A percentile compares a stretch with the other conserved stretches of the same genome.
Conservation (phyloP, 306 rosid genomes). For the Malus orientalis region DNA sequence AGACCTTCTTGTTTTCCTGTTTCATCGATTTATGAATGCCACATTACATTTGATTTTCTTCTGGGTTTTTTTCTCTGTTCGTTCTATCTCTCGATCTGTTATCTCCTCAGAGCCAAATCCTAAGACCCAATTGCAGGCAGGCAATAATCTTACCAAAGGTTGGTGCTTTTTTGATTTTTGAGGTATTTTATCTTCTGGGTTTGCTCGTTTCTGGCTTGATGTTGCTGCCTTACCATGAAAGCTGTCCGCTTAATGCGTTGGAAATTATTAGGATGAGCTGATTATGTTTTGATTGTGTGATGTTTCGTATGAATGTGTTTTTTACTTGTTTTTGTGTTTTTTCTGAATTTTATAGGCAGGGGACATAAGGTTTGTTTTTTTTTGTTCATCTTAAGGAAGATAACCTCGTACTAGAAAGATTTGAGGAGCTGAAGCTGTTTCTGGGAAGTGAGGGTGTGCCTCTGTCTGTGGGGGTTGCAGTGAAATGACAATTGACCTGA, state of each 20-base stretch:
- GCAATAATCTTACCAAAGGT: background rate
- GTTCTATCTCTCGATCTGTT: constrained; percentile 2
- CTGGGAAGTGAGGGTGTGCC: constrained; percentile 16
- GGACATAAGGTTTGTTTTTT: background rate
- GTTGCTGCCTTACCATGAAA: background rate
- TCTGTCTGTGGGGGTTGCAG: background rate
- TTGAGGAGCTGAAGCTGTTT: constrained; percentile 14
- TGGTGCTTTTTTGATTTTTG: background rate
- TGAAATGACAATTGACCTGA: constrained; percentile 61
- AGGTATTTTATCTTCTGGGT: background rate
- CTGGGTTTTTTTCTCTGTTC: background rate
- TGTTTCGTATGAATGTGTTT: background rate
- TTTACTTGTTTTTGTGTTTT: background rate
- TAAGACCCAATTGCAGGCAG: constrained; percentile 1
- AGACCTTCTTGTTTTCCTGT: background rate
- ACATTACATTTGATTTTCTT: background rate
- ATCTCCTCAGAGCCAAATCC: background rate
- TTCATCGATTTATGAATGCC: background rate
- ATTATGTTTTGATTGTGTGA: background rate
- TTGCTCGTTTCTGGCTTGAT: background rate
- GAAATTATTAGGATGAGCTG: background rate
- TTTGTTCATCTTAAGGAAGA: background rate
- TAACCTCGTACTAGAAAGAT: background rate
- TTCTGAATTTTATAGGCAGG: background rate
- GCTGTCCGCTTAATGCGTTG: background rate